Evolutionary conservation across 192 early-diverging fungal species (phyloP).

Genomic region (Geranomyces michiganensis): DNA sequence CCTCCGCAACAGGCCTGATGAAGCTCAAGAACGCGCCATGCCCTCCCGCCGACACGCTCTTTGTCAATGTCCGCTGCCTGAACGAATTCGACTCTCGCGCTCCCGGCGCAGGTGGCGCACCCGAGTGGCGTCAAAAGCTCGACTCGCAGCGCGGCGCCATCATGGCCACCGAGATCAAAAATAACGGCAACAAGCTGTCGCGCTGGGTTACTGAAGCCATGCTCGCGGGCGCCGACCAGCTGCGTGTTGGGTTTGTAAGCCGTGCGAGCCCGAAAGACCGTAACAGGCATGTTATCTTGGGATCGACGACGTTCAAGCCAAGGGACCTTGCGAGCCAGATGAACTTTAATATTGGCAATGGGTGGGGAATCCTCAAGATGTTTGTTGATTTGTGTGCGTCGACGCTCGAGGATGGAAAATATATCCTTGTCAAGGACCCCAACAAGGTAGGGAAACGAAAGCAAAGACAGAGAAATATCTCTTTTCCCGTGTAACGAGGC

Average conservation of each 20-base stretch:
- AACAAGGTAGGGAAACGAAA: constrained; percentile 70
- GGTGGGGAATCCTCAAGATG: constrained; percentile 96
- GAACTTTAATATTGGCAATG: constrained; percentile 80
- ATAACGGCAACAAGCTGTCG: constrained; percentile 93
- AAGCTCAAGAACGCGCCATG: constrained; percentile 44
- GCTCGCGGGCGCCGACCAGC: constrained; percentile 83
- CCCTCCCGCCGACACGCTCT: constrained; percentile 44
- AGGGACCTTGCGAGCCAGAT: constrained; percentile 89
- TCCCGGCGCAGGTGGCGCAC: constrained; percentile 79
- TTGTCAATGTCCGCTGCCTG: constrained; percentile 77
- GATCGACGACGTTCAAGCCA: constrained; percentile 83
- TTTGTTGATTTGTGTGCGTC: constrained; percentile 85
- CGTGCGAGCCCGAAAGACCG: constrained; percentile 78
- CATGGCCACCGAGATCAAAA: constrained; percentile 96
- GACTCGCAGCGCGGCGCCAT: constrained; percentile 95
- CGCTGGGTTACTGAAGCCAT: constrained; percentile 94
- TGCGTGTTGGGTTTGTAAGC: constrained; percentile 85
- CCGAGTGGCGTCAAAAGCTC: constrained; percentile 93
- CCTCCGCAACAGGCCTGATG: constrained; percentile 43
- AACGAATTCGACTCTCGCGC: constrained; percentile 93
- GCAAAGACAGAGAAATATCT: neutral
- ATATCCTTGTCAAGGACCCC: constrained; percentile 95
- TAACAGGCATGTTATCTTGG: constrained; percentile 80
- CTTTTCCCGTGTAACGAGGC: constrained; percentile 12
- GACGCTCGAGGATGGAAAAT: constrained; percentile 87